Evolutionary conservation across 2,329 filamentous ascomycete genomes (phyloP).

Genomic region (Fusarium mangiferae): DNA sequence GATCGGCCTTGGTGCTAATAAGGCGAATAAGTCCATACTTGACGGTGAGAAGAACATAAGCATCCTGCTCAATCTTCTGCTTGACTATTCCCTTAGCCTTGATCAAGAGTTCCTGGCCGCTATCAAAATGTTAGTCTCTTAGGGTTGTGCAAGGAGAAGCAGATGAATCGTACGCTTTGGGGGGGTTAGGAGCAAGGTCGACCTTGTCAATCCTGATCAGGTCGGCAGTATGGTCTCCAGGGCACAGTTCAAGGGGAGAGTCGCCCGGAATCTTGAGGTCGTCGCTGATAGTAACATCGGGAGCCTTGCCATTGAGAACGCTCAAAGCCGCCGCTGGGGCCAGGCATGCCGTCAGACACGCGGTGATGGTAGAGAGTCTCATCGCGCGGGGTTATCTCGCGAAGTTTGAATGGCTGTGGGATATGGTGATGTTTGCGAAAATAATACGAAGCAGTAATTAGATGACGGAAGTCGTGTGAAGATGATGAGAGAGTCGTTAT

Average conservation of each 20-base stretch:
- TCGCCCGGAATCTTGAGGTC: constrained; percentile 79
- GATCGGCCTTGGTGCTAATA: constrained; percentile 80
- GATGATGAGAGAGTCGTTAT: constrained; percentile 39
- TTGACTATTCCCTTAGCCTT: constrained; percentile 80
- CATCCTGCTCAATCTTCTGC: constrained; percentile 78
- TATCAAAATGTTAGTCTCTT: constrained; percentile 53
- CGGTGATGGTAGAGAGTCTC: constrained; percentile 55
- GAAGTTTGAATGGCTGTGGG: background rate
- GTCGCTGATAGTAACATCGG: constrained; percentile 56
- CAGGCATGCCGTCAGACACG: constrained; percentile 58
- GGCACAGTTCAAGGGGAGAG: constrained; percentile 85
- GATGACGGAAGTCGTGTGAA: constrained; percentile 21
- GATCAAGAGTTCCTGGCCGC: constrained; percentile 82
- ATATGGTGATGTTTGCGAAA: background rate
- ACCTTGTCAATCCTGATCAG: constrained; percentile 82
- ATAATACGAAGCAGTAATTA: constrained; percentile 7
- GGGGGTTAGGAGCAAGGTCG: constrained; percentile 87
- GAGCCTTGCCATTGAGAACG: constrained; percentile 50
- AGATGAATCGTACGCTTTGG: constrained; percentile 74
- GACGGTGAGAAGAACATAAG: constrained; percentile 84
- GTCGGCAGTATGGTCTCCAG: constrained; percentile 71
- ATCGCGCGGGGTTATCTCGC: constrained; percentile 38
- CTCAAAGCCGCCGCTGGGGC: constrained; percentile 58
- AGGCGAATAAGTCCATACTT: constrained; percentile 95
- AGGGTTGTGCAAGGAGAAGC: background rate